A percentile compares a stretch with the other conserved stretches of the same genome.
These are phyloP conservation scores for Fusarium nematophilum DNA, from an alignment of 2,329 filamentous ascomycete species.

Conservation along the genomic window DNA sequence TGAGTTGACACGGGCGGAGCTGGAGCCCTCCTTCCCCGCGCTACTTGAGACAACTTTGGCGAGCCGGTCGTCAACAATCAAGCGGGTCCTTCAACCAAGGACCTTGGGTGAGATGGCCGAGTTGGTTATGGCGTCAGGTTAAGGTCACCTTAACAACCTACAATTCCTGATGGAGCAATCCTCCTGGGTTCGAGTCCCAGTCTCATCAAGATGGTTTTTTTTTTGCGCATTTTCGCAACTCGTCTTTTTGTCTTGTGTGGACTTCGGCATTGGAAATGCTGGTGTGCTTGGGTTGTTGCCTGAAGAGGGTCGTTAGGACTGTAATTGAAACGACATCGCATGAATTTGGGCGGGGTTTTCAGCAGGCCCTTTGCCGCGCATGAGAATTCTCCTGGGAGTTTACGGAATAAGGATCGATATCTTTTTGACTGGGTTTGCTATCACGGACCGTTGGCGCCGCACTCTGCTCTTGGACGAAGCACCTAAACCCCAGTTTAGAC, in stretches of 20 bases:
- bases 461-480: constrained; percentile 1
- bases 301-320: background rate
- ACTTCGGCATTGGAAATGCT: background rate
- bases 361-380: background rate
- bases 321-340: background rate
- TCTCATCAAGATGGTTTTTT: constrained; percentile 35
- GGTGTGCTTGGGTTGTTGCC: background rate
- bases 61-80: constrained; percentile 13
- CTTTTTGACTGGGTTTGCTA: constrained; percentile 6
- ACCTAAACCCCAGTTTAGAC: constrained; percentile 10
- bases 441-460: constrained; percentile 16
- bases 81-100: constrained; percentile 25
- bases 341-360: background rate
- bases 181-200: constrained; percentile 44
- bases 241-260: constrained; percentile 10
- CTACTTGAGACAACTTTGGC: constrained; percentile 23
- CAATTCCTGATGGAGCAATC: constrained; percentile 43
- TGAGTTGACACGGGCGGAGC: background rate
- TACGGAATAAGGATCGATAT: constrained; percentile 10
- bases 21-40: background rate
- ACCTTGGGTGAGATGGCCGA: constrained; percentile 41
- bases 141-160: constrained; percentile 40
- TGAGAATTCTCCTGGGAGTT: constrained; percentile 30
- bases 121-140: constrained; percentile 45
- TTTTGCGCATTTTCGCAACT: constrained; percentile 22